These are phyloP conservation scores for Exophiala calicioides DNA, from an alignment of 2,329 filamentous ascomycete genomes.

Conservation along the genomic window DNA sequence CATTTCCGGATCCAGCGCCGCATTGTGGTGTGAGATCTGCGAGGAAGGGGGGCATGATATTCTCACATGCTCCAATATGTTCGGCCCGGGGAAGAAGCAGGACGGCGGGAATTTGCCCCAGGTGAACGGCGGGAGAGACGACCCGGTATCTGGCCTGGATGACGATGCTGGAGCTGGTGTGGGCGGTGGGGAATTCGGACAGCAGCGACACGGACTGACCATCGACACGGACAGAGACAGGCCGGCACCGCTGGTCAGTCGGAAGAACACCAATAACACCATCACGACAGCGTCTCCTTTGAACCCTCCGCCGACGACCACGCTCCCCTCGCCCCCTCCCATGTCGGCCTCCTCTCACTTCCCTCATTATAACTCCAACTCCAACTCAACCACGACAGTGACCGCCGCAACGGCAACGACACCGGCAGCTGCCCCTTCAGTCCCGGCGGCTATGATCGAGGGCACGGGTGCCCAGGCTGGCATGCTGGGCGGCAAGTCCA, in stretches of 20 bases:
- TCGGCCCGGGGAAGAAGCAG: constrained; percentile 37
- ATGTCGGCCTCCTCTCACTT: too few relatives aligned
- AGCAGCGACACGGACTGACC: too few relatives aligned
- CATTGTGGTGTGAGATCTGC: constrained; percentile 91
- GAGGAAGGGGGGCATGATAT: constrained; percentile 92
- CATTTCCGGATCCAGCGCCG: constrained; percentile 60
- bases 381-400: too few relatives aligned
- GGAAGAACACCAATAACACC: constrained; percentile 18
- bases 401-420: too few relatives aligned
- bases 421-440: constrained; percentile 15
- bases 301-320: constrained; percentile 14
- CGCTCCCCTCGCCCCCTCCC: constrained; percentile 53
- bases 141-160: too few relatives aligned
- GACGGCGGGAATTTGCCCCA: background rate
- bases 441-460: constrained; percentile 37
- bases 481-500: constrained; percentile 75
- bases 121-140: too few relatives aligned
- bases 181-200: too few relatives aligned
- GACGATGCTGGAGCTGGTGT: too few relatives aligned
- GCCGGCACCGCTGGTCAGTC: constrained; percentile 27
- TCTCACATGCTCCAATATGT: constrained; percentile 90
- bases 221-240: too few relatives aligned
- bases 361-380: too few relatives aligned
- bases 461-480: constrained; percentile 45
- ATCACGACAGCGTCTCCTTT: constrained; percentile 4